Evolutionary conservation across 768 basidiomycete species (phyloP), one percentile per base, ranked within the genome.

Genomic region (Tremella fuciformis): DNA sequence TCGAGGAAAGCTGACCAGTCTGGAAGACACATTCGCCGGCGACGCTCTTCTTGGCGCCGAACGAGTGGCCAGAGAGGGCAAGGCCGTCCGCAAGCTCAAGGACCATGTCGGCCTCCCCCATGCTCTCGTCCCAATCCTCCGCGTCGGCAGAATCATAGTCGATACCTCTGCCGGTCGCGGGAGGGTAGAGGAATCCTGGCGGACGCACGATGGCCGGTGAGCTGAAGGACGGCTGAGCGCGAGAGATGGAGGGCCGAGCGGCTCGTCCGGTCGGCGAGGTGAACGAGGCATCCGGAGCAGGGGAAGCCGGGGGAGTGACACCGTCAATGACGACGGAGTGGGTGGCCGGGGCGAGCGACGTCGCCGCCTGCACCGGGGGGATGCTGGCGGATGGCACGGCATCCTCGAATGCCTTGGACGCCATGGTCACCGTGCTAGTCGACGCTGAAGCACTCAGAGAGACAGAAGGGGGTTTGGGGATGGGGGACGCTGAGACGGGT

Each of bases 1-100:
- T 6, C 39, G 8, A 29, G 19, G 8, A 8, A 19, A 37, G n/a
- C 87, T 76, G 72, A 93, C 96, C 96, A 40, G 96, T 99, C 81
- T 97, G 94, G 80, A 99, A 99, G 73, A 99, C 96, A 78, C 96
- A 98, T 84, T 99, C 96, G 69, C 96, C 96, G 16, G 94, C 83
- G 29, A 94, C 82, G 73, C 89, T 92, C 79, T 91, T 93, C 68
- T 90, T 83, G 3, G 91, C 91, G 70, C 96, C 96, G 73, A 99
- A 98, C 72, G 88, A 91, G 75, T 88, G 86, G 37, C 96, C 96
- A 57, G 87, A 81, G 70, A 85, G 89, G 1, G 88, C 86, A 55
- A 89, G 84, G 2, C 93, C 94, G 78, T 98, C 94, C 49, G 83
- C 83, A 60, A 99, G 82, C 78, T 98, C 91, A 58, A 99, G 81